Evolutionary conservation across 441 rosid species (phyloP).

Genomic region (Oxalis stricta): DNA sequence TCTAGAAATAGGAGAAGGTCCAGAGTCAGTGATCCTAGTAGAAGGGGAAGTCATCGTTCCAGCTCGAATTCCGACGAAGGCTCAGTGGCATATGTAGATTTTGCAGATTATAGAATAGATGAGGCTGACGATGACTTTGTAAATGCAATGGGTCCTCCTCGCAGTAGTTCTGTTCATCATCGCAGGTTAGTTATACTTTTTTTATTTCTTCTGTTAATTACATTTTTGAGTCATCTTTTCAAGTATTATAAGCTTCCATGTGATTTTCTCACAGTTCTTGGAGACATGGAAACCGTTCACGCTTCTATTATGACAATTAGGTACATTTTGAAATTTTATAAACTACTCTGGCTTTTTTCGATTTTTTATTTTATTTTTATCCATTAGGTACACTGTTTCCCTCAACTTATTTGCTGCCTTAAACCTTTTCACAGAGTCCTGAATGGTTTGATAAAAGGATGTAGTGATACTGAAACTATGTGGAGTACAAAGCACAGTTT

Average conservation of each 20-base stretch:
- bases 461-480: no score
- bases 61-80: slow-evolving; percentile 89
- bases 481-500: no score
- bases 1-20: slow-evolving; percentile 84
- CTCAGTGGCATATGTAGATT: slow-evolving; percentile 73
- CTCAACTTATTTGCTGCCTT: no score
- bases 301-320: slow-evolving; percentile 71
- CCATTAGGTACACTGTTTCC: no score
- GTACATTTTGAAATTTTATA: slow-evolving; percentile 11
- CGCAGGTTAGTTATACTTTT: slow-evolving; percentile 43
- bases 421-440: no score
- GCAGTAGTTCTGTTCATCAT: slow-evolving; percentile 54
- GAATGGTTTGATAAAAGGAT: no score
- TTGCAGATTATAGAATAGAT: slow-evolving; percentile 67
- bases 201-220: slow-evolving; percentile 7
- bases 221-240: background rate
- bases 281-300: slow-evolving; percentile 70
- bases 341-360: background rate
- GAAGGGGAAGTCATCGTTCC: slow-evolving; percentile 61
- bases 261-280: slow-evolving; percentile 46
- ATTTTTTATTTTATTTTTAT: background rate
- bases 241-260: slow-evolving; percentile 11
- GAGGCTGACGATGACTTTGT: slow-evolving; percentile 73
- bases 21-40: slow-evolving; percentile 51
- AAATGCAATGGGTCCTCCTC: slow-evolving; percentile 32